Conservation (phyloP, 495 filamentous ascomycete genomes). For the Saxophila tyrrhenica region DNA sequence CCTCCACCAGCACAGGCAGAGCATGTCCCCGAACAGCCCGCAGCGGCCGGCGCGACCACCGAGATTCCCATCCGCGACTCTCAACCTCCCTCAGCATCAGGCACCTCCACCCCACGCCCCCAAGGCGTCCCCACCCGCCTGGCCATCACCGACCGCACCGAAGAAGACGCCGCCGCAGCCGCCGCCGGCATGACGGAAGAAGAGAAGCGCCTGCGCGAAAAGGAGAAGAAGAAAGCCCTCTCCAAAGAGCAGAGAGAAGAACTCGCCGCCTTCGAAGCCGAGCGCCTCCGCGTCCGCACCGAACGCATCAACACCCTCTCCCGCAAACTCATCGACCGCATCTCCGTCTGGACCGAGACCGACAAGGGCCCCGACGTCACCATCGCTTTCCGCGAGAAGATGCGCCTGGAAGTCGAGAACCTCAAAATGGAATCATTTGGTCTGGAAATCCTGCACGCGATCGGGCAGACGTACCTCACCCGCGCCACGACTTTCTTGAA, state of each 20-base stretch:
- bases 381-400: slow-evolving; percentile 83
- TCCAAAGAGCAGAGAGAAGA: slow-evolving; percentile 85
- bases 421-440: slow-evolving; percentile 99
- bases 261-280: slow-evolving; percentile 74
- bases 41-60: slow-evolving; percentile 3
- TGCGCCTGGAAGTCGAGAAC: slow-evolving; percentile 88
- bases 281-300: slow-evolving; percentile 73
- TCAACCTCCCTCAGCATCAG: slow-evolving; percentile 33
- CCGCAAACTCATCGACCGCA: slow-evolving; percentile 75
- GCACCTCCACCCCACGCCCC: slow-evolving; percentile 55
- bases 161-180: slow-evolving; percentile 66
- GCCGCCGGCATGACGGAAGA: slow-evolving; percentile 61
- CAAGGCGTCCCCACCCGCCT: slow-evolving; percentile 60
- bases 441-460: slow-evolving; percentile 90
- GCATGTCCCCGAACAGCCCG: neutral
- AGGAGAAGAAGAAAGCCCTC: slow-evolving; percentile 74
- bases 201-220: slow-evolving; percentile 64
- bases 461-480: slow-evolving; percentile 76
- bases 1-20: neutral
- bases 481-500: slow-evolving; percentile 84
- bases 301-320: slow-evolving; percentile 77
- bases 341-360: slow-evolving; percentile 95
- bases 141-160: slow-evolving; percentile 77
- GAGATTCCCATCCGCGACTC: slow-evolving; percentile 10
- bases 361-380: slow-evolving; percentile 82